Base-by-base conservation (phyloP, 2,329 filamentous ascomycete genomes). In the Fusarium circinatum region DNA sequence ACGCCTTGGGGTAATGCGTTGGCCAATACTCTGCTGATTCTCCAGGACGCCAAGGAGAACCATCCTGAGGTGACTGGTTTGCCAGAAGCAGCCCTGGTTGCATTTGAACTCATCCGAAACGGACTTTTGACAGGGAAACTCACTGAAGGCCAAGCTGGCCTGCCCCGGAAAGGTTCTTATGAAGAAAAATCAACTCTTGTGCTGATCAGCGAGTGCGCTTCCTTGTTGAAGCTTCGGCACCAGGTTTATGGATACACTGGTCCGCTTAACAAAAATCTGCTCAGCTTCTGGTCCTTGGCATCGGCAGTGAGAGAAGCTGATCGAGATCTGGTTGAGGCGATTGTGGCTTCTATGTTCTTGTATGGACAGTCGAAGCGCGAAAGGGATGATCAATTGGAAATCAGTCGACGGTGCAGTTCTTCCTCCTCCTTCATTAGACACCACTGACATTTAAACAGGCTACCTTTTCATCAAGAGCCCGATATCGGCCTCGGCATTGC, bases 211-310 rank as follows among this genome's bases (percentile, higher is more conserved):
- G 92, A 96, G 44, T 92, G 95, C 70, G 94, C 95, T 20, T 95
- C 93, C 60, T 86, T 98, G 65, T 89, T 95, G 58, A 94, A 93
- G 79, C 87, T 98, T 70, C 90, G 91, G 38, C 96, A 99, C 81
- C 89, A 94, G 76, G 88, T 89, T 8, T 95, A 96, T 76, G 96
- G 96, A 36, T 99, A 98, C 83, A 98, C 96, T 5, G 96, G 96
- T 2, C 96, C 96, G 3, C 88, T 99, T 3, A 98, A 95, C 86
- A 92, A 96, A 82, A 95, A 96, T 75, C 87, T 98, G 59, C 87
- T 99, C 47, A 92, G 91, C 32, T 99, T 95, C 85, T 93, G 94
- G 69, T 95, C 94, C 3, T 87, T 98, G 65, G 91, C 94, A 45
- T 92, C 92, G 5, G 90, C 93, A 45, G 91, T 98, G 30, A 92